A percentile compares a stretch with the other conserved stretches of the same genome.
These are phyloP conservation scores for Penstemon davidsonii DNA, from an alignment of 257 asterid genomes.

Conservation along the genomic window DNA sequence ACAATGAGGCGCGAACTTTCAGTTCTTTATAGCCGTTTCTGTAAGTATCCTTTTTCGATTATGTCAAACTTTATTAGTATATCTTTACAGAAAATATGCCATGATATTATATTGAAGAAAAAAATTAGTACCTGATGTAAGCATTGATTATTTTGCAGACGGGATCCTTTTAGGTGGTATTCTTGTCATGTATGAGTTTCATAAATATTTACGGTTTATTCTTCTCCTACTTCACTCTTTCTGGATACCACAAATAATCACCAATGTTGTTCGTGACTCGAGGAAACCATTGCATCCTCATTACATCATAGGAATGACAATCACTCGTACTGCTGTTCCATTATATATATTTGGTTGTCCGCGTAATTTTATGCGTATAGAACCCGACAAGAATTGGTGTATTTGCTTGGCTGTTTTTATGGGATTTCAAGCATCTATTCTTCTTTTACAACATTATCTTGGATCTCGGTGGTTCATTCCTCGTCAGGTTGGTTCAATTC, in stretches of 20 bases:
- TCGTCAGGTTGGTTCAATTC: conserved; percentile 61
- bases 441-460: conserved; percentile 86
- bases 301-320: conserved; percentile 81
- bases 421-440: conserved; percentile 75
- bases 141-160: conserved; percentile 55
- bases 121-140: too few relatives aligned
- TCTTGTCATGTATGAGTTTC: conserved; percentile 88
- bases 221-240: conserved; percentile 87
- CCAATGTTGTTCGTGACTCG: conserved; percentile 77
- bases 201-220: conserved; percentile 62
- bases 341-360: conserved; percentile 90
- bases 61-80: neutral
- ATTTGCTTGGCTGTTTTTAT: conserved; percentile 60
- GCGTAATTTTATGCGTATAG: conserved; percentile 91
- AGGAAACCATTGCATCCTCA: conserved; percentile 96
- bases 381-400: conserved; percentile 74
- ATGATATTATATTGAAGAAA: too few relatives aligned
- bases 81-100: too few relatives aligned
- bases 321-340: conserved; percentile 86
- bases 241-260: conserved; percentile 91
- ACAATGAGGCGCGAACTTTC: conserved; percentile 95
- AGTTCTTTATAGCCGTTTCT: conserved; percentile 90
- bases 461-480: conserved; percentile 98
- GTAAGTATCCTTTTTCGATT: conserved; percentile 52
- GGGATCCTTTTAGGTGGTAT: conserved; percentile 92